These are phyloP conservation scores for Sporothrix curviconia DNA, from an alignment of 2,329 filamentous ascomycete species.

Conservation along the genomic window DNA sequence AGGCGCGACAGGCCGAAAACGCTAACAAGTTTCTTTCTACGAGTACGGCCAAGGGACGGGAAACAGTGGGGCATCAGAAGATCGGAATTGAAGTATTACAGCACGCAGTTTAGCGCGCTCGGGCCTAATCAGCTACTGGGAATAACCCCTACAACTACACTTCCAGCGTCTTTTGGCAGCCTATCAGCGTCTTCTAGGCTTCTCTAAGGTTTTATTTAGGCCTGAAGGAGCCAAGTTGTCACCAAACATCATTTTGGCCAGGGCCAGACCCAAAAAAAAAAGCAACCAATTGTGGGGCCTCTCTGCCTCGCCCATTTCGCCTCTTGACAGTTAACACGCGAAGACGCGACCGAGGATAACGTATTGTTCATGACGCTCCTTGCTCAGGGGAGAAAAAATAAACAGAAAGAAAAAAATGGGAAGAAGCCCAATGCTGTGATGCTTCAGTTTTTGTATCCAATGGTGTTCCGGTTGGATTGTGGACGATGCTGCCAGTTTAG, in stretches of 20 bases:
- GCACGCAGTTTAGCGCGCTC: not conserved
- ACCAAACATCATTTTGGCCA: not conserved
- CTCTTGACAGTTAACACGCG: conserved; percentile 4
- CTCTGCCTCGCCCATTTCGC: conserved; percentile 3
- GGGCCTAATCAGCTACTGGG: too few relatives aligned
- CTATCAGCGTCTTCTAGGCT: too few relatives aligned
- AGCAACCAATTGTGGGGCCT: not conserved
- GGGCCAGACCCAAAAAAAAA: not conserved
- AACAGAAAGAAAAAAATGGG: not conserved
- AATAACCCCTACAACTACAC: not conserved
- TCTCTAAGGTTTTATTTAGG: too few relatives aligned
- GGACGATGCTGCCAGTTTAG: too few relatives aligned
- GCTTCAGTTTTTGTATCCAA: too few relatives aligned
- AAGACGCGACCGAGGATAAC: conserved; percentile 11
- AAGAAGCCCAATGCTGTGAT: not conserved
- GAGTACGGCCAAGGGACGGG: not conserved
- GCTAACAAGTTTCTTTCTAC: too few relatives aligned
- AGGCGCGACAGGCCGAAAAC: not conserved
- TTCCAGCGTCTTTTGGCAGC: too few relatives aligned
- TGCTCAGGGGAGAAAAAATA: not conserved
- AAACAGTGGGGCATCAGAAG: not conserved
- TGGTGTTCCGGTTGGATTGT: too few relatives aligned
- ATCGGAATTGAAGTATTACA: conserved; percentile 2
- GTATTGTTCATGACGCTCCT: not conserved
- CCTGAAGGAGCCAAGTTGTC: not conserved